Evolutionary conservation across 2,329 filamentous ascomycete genomes (phyloP), one percentile per base, ranked within the genome.

Genomic region (Penicillium sp.): DNA sequence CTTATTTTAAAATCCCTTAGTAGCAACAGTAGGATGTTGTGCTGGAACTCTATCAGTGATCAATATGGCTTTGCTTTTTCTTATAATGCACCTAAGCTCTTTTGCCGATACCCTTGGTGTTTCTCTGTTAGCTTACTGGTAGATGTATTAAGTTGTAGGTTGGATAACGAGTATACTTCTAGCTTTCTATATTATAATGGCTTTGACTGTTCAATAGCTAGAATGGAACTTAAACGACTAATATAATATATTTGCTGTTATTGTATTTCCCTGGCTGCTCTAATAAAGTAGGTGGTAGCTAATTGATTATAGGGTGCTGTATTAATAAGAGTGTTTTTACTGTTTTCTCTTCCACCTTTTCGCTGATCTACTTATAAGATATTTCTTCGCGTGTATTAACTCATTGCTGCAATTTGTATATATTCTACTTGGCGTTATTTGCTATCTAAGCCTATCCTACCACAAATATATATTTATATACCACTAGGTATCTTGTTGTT

Each of bases 311-410:
- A 45, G 43, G 43, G 38, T 21, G 18, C 38, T 28, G 16, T 41
- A n/a, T 17, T 23, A n/a, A 41, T 40, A 7, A 39, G 35, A 2
- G 29, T 26, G 9, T 19, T 43, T 33, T 15, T 43, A 25, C 26
- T 47, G 7, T 27, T 39, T 17, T 43, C 43, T 19, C 23, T 43
- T 13, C 36, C 43, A 29, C 6, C 40, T 17, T 7, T 41, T 23
- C 39, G 36, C 10, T 21, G 25, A 29, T 36, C 40, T 23, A 17
- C 34, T 23, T 47, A 43, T 26, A 36, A 47, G 29, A 23, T 11
- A 26, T 47, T 43, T 33, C 32, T 47, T 43, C 39, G 47, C 31
- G n/a, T 38, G 26, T 28, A 50, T 14, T 27, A 50, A 48, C 39
- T 35, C 11, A 19, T 51, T 3, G 39, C 45, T 8, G 18, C 8